These are phyloP conservation scores for Penicillium rolfsii DNA, from an alignment of 2,329 filamentous ascomycete genomes.

Conservation along the genomic window DNA sequence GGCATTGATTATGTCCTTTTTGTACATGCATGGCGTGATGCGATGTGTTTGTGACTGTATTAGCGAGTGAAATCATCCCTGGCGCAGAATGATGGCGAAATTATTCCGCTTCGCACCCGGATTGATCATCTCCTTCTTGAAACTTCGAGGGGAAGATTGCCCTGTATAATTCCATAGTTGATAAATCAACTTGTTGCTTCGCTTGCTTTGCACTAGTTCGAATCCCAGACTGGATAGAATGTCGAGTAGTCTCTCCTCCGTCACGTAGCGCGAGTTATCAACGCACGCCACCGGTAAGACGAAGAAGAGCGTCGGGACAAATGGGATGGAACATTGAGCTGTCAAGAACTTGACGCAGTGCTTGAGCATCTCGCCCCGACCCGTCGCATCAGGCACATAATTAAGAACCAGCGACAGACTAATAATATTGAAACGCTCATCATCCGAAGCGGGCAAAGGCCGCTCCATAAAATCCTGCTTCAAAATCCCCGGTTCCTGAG, in stretches of 20 bases:
- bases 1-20: neutral
- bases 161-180: conserved; percentile 72
- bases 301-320: conserved; percentile 70
- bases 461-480: conserved; percentile 95
- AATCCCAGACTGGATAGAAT: conserved; percentile 84
- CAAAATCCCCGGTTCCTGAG: conserved; percentile 73
- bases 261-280: conserved; percentile 86
- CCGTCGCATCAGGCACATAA: conserved; percentile 78
- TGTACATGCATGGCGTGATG: conserved; percentile 7
- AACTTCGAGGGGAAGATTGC: conserved; percentile 43
- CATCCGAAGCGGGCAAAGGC: conserved; percentile 64
- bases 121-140: conserved; percentile 75
- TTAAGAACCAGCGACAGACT: conserved; percentile 92
- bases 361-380: conserved; percentile 81
- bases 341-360: conserved; percentile 73
- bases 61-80: conserved; percentile 19
- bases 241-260: conserved; percentile 66
- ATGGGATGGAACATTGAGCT: conserved; percentile 27
- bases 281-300: conserved; percentile 89
- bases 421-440: conserved; percentile 81
- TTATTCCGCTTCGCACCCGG: conserved; percentile 82
- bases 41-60: neutral
- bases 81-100: conserved; percentile 73
- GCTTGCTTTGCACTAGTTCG: conserved; percentile 65
- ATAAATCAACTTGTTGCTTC: conserved; percentile 82